Percentiles rank a stretch among this genome's conserved stretches.
Conservation (phyloP, 1,139 yeast genomes). For the Protomyces pachydermus region DNA sequence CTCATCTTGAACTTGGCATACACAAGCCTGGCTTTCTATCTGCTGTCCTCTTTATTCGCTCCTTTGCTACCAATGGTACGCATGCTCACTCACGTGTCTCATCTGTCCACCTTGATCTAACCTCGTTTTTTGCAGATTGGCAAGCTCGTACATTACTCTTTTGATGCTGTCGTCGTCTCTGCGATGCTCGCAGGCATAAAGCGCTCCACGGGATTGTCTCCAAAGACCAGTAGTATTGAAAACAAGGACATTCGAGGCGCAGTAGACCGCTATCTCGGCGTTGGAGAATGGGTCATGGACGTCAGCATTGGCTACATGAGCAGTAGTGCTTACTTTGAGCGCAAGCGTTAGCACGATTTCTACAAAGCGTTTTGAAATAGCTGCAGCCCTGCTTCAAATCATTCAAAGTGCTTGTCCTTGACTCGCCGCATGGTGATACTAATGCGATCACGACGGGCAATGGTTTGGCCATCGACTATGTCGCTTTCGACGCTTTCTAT, state of each 20-base stretch:
- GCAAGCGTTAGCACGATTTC: constrained; percentile 42
- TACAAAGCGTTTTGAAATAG: not conserved
- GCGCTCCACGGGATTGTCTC: constrained; percentile 76
- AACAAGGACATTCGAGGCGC: constrained; percentile 54
- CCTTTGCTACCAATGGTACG: not conserved
- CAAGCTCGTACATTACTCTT: constrained; percentile 53
- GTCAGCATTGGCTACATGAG: constrained; percentile 66
- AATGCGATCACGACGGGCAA: constrained; percentile 4
- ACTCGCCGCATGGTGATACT: constrained; percentile 23
- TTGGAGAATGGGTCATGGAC: constrained; percentile 84
- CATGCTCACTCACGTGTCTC: not conserved
- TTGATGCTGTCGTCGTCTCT: constrained; percentile 72
- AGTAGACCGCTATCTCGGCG: constrained; percentile 61
- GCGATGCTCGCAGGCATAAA: constrained; percentile 85
- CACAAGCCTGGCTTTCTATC: not conserved
- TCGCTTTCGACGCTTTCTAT: constrained; percentile 10
- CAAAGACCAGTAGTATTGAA: constrained; percentile 41
- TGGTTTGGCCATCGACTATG: not conserved
- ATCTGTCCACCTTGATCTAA: not conserved
- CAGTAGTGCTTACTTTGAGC: constrained; percentile 66
- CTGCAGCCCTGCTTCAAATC: not conserved
- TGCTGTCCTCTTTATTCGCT: not conserved
- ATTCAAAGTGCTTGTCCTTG: not conserved
- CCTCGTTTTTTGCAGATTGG: constrained; percentile 32
- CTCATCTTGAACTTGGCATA: no score